Evolutionary conservation across 768 basidiomycete genomes (phyloP).

Genomic region (Leccinum longicurvipes): DNA sequence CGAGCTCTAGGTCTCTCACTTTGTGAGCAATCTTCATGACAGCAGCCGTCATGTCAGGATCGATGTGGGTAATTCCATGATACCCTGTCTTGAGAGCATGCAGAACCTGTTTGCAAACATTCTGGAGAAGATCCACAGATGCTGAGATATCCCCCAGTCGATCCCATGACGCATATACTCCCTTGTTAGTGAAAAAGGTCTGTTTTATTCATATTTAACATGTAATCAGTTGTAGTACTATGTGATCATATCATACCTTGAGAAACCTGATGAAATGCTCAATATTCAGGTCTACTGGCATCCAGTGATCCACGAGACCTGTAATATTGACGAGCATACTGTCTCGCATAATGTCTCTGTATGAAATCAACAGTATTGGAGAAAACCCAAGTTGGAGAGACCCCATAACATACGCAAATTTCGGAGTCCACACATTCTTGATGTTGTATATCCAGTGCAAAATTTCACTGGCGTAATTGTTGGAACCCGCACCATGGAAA

Average conservation of each 20-base stretch:
- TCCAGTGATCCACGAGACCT: slow-evolving; percentile 31
- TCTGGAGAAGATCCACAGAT: slow-evolving; percentile 22
- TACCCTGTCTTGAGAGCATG: slow-evolving; percentile 22
- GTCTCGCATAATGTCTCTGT: slow-evolving; percentile 37
- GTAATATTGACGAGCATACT: slow-evolving; percentile 34
- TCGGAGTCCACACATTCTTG: slow-evolving; percentile 32
- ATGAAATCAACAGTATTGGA: background rate
- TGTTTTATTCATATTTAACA: slow-evolving; percentile 6
- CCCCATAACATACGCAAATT: slow-evolving; percentile 26
- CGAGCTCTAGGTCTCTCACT: background rate
- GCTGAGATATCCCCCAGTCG: slow-evolving; percentile 31
- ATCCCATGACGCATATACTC: slow-evolving; percentile 32
- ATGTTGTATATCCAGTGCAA: slow-evolving; percentile 18
- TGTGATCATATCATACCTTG: slow-evolving; percentile 23
- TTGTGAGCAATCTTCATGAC: slow-evolving; percentile 22
- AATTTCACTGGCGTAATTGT: slow-evolving; percentile 19
- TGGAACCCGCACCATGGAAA: slow-evolving; percentile 17
- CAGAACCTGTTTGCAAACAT: slow-evolving; percentile 28
- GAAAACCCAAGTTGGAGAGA: background rate
- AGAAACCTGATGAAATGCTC: slow-evolving; percentile 36
- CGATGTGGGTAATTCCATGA: slow-evolving; percentile 24
- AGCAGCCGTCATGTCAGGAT: slow-evolving; percentile 13
- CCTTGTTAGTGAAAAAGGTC: slow-evolving; percentile 29
- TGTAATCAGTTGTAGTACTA: too few relatives aligned
- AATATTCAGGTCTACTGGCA: slow-evolving; percentile 37